Evolutionary conservation across 805 yeast species (phyloP).

Genomic region (Yarrowia divulgata): DNA sequence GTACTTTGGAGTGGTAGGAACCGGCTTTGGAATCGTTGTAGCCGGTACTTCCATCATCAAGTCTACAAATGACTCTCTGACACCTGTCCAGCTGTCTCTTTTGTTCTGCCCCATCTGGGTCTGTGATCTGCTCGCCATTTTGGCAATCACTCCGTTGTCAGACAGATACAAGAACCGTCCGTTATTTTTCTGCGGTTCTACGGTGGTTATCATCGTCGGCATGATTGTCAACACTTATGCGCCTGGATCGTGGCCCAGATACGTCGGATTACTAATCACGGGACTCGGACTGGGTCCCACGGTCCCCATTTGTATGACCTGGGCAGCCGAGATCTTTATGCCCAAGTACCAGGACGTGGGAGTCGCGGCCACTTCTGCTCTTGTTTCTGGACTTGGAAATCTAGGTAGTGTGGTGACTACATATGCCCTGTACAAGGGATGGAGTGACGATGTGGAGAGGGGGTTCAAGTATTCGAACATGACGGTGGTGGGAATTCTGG

Average conservation of each 20-base stretch:
- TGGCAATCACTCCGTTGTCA: slow-evolving; percentile 79
- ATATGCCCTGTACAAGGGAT: slow-evolving; percentile 83
- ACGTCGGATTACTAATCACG: slow-evolving; percentile 79
- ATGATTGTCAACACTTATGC: slow-evolving; percentile 80
- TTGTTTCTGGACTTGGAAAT: slow-evolving; percentile 86
- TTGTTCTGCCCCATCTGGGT: slow-evolving; percentile 91
- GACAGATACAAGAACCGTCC: slow-evolving; percentile 70
- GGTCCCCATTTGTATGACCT: slow-evolving; percentile 85
- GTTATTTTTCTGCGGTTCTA: slow-evolving; percentile 65
- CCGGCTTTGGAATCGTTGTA: slow-evolving; percentile 86
- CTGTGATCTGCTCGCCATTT: slow-evolving; percentile 78
- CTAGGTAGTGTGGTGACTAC: slow-evolving; percentile 86
- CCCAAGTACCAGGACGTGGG: slow-evolving; percentile 83
- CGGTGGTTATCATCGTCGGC: slow-evolving; percentile 74
- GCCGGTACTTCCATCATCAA: slow-evolving; percentile 81
- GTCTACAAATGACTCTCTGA: slow-evolving; percentile 65
- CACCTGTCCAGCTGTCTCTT: slow-evolving; percentile 73
- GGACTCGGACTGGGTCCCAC: slow-evolving; percentile 93
- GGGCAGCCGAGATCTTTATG: slow-evolving; percentile 78
- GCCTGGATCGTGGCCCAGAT: slow-evolving; percentile 72
- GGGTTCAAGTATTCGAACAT: slow-evolving; percentile 74
- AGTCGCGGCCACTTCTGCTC: slow-evolving; percentile 79
- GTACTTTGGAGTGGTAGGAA: slow-evolving; percentile 93
- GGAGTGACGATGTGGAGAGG: slow-evolving; percentile 78
- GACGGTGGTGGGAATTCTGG: slow-evolving; percentile 82